Evolutionary conservation across 331 rosid species (phyloP).

Genomic region (Rosa hybrid): DNA sequence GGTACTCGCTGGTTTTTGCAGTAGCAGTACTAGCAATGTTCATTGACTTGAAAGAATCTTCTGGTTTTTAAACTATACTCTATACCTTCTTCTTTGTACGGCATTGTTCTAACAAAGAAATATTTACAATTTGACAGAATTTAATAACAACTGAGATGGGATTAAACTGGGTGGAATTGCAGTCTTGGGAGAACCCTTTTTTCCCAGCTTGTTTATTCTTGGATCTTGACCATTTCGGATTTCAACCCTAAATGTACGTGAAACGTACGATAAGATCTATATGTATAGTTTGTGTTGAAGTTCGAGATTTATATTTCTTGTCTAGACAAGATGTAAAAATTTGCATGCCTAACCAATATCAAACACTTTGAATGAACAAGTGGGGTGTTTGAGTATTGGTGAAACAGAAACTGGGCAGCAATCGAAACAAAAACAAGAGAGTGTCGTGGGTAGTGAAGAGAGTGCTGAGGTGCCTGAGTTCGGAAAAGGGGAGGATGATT

Average conservation of each 20-base stretch:
- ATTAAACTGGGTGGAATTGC: neutral
- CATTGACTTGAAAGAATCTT: constrained; percentile 20
- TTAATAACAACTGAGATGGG: neutral
- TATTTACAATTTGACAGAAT: neutral
- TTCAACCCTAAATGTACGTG: neutral
- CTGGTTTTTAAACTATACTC: neutral
- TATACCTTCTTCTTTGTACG: neutral
- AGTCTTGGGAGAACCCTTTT: neutral
- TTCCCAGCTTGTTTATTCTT: neutral
- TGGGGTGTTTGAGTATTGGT: no score
- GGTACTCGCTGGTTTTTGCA: neutral
- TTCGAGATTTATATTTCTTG: neutral
- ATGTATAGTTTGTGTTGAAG: neutral
- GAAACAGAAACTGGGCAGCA: no score
- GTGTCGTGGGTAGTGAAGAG: no score
- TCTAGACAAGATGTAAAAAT: no score
- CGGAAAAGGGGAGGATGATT: no score
- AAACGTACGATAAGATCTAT: neutral
- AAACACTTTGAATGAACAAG: no score
- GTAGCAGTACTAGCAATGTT: neutral
- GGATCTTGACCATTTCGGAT: neutral
- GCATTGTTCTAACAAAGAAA: neutral
- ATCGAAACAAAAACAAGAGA: no score
- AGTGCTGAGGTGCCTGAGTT: no score
- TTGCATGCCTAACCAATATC: no score